Evolutionary conservation across 202 grass and related monocot genomes (phyloP).

Genomic region (Eragrostis tef): DNA sequence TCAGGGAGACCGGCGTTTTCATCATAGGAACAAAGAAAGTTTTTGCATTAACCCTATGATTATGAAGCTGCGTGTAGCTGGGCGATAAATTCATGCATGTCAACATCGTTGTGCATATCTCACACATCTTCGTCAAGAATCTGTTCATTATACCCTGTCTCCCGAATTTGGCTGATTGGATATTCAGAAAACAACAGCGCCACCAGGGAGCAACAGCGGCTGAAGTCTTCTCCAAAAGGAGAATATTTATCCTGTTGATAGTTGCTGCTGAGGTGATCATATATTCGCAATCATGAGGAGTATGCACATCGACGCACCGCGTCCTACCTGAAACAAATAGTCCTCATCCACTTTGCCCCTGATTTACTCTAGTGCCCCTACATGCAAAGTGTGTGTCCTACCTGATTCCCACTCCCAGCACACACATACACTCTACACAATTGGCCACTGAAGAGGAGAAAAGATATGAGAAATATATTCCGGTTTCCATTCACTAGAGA

Average conservation of each 20-base stretch:
- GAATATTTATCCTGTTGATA: conserved; percentile 50
- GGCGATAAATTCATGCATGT: neutral
- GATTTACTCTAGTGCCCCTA: conserved; percentile 26
- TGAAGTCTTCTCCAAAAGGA: conserved; percentile 18
- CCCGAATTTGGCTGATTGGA: conserved; percentile 31
- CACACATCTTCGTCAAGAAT: conserved; percentile 56
- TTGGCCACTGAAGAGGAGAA: conserved; percentile 39
- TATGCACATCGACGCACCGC: conserved; percentile 58
- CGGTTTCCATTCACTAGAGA: conserved; percentile 55
- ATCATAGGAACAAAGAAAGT: neutral
- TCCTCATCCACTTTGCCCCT: conserved; percentile 45
- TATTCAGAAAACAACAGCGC: conserved; percentile 52
- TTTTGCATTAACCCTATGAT: neutral
- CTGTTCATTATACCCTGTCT: conserved; percentile 42
- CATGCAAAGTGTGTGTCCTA: conserved; percentile 44
- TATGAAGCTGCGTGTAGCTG: neutral
- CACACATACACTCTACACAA: neutral
- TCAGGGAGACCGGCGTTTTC: too few species aligned
- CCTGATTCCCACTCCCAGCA: conserved; percentile 47
- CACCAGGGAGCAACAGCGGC: conserved; percentile 31
- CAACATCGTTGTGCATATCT: conserved; percentile 40
- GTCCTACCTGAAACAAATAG: conserved; percentile 53
- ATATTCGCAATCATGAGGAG: conserved; percentile 60
- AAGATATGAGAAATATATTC: conserved; percentile 50
- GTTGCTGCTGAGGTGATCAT: conserved; percentile 47